Conservation (phyloP, 2,329 filamentous ascomycete species). For the Ceratocystis lukuohia region DNA sequence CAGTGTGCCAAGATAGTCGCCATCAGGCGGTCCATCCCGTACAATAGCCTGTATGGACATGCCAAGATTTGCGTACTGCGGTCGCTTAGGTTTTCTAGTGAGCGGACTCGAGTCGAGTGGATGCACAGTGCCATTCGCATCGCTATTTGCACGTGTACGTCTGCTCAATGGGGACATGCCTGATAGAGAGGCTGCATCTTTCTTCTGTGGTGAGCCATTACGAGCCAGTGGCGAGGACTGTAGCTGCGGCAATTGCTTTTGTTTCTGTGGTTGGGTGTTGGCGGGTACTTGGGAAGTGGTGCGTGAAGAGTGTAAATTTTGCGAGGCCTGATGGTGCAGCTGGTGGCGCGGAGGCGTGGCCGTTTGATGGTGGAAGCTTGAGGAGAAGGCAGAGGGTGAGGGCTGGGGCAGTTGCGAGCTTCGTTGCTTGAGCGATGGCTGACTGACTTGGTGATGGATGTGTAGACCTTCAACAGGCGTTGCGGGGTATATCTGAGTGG, state of each 20-base stretch:
- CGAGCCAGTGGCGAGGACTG: conserved; percentile 23
- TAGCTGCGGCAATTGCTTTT: conserved; percentile 4
- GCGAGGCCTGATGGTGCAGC: conserved; percentile 16
- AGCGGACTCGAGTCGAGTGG: background rate
- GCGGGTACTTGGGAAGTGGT: conserved; percentile 1
- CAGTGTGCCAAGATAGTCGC: conserved; percentile 52
- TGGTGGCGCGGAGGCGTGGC: conserved; percentile 12
- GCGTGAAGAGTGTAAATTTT: background rate
- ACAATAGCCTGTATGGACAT: conserved; percentile 61
- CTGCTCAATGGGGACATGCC: conserved; percentile 31
- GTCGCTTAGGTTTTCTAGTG: conserved; percentile 23
- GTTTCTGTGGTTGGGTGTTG: background rate
- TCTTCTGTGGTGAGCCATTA: conserved; percentile 26
- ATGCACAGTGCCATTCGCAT: conserved; percentile 37
- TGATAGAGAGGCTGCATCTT: conserved; percentile 23
- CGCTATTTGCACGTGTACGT: conserved; percentile 58
- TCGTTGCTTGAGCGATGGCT: conserved; percentile 21
- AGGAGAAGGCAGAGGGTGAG: conserved; percentile 14
- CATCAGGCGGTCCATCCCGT: conserved; percentile 63
- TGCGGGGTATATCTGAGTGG: conserved; percentile 33
- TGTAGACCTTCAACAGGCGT: conserved; percentile 30
- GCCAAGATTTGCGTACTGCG: conserved; percentile 38
- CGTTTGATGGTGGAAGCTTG: conserved; percentile 1
- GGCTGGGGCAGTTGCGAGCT: conserved; percentile 18
- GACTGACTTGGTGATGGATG: conserved; percentile 28